Evolutionary conservation across 2,329 filamentous ascomycete species (phyloP).

Genomic region (Dactylellina sp.): DNA sequence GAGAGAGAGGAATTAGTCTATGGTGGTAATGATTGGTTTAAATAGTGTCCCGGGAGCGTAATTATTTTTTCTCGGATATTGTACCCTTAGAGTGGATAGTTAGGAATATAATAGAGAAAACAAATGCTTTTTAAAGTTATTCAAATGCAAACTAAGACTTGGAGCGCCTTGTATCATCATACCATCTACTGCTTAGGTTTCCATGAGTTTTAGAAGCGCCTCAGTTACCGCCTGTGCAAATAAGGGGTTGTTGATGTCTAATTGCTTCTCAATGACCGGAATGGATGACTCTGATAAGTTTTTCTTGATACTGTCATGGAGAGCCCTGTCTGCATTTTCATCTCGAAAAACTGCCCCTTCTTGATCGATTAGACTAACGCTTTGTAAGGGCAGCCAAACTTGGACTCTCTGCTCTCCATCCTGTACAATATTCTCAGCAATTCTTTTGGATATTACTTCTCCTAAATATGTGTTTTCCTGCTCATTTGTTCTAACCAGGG

Average conservation of each 20-base stretch:
- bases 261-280: slow-evolving; percentile 66
- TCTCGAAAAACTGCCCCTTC: slow-evolving; percentile 70
- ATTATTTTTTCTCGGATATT: too few species aligned
- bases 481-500: slow-evolving; percentile 73
- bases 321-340: slow-evolving; percentile 65
- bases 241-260: slow-evolving; percentile 69
- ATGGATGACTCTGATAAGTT: slow-evolving; percentile 68
- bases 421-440: slow-evolving; percentile 63
- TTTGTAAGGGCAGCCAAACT: slow-evolving; percentile 72
- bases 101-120: too few species aligned
- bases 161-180: too few species aligned
- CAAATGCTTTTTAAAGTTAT: too few species aligned
- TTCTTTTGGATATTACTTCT: slow-evolving; percentile 69
- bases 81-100: too few species aligned
- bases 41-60: too few species aligned
- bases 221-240: slow-evolving; percentile 68
- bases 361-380: slow-evolving; percentile 72
- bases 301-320: slow-evolving; percentile 67
- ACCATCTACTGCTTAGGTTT: too few species aligned
- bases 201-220: slow-evolving; percentile 63
- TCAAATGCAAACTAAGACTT: too few species aligned
- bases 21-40: too few species aligned
- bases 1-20: slow-evolving; percentile 13
- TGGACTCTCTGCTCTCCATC: slow-evolving; percentile 66
- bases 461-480: slow-evolving; percentile 71